Base-by-base conservation (phyloP, 805 yeast genomes). In the Clavispora fructus region DNA sequence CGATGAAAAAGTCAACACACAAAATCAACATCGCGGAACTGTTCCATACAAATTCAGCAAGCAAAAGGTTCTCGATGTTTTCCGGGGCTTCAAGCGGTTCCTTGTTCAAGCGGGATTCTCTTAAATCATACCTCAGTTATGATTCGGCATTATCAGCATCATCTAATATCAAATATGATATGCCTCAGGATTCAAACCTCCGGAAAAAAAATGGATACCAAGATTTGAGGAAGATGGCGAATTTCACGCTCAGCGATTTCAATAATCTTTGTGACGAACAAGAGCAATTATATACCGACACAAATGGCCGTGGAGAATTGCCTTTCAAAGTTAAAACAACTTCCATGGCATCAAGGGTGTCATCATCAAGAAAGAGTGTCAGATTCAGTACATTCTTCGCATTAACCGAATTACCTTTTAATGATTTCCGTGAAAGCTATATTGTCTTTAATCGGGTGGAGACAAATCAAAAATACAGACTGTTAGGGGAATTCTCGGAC, bases 91-190 rank as follows among this genome's bases (percentile, higher is more conserved):
- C 79, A 1, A 56, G 67, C 35, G 63, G 59, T 27, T 67, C 70
- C 2, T 44, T 58, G 1, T 56, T 63, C 47, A 71, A 65, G 45
- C 53, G 67, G 44, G 68, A 67, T 29, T 74, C 80, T 1, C 53
- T 62, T 3, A 69, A 70, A 48, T 82, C 86, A 1, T 81, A 80
- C 53, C 52, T 80, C 41, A 78, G 84, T 35, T 82, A 82, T 50
- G 85, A 82, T 57, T 80, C 86, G 0, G 77, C 75, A 1, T 64
- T 75, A 38, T 78, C 84, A 7, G 48, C 61, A 14, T 51, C 64
- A 6, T 52, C 63, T 3, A 41, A 50, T n/a, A 43, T 49, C 30
- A 49, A 56, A 6, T 39, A 45, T 2, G 43, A 44, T 8, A 50
- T 49, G 37, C 51, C 48, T 23, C 62, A 54, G 6, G 52, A 53